Evolutionary conservation across 2,329 filamentous ascomycete species (phyloP).

Genomic region (Chaetomium strumarium): DNA sequence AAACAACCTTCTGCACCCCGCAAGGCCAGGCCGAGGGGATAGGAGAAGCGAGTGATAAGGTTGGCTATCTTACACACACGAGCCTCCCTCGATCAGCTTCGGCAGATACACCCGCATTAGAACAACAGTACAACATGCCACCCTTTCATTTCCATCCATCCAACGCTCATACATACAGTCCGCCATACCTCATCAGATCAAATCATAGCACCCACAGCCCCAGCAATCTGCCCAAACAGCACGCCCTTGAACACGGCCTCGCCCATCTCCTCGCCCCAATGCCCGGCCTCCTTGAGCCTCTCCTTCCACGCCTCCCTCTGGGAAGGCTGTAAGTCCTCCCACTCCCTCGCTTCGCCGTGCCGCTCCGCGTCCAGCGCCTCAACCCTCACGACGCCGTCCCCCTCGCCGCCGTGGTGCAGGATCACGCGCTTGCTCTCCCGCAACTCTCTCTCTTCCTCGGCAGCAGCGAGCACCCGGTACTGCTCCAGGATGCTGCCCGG

Average conservation of each 20-base stretch:
- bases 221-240: constrained; percentile 68
- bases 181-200: constrained; percentile 28
- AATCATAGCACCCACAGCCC: constrained; percentile 50
- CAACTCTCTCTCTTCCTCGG: neutral
- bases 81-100: too few species aligned
- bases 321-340: constrained; percentile 62
- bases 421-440: constrained; percentile 16
- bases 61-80: too few species aligned
- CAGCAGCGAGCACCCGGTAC: neutral
- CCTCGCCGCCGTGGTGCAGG: constrained; percentile 21
- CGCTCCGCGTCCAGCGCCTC: constrained; percentile 42
- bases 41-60: too few species aligned
- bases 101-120: too few species aligned
- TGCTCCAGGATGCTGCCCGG: neutral
- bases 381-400: constrained; percentile 34
- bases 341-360: constrained; percentile 53
- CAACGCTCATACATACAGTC: constrained; percentile 30
- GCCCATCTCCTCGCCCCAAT: constrained; percentile 75
- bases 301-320: constrained; percentile 65
- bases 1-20: too few species aligned
- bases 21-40: too few species aligned
- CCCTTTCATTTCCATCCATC: neutral
- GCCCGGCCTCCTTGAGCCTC: constrained; percentile 61
- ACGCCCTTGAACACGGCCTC: constrained; percentile 72
- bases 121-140: neutral